Base-by-base conservation (phyloP, 2,329 filamentous ascomycete genomes). In the Alternaria brassicae region DNA sequence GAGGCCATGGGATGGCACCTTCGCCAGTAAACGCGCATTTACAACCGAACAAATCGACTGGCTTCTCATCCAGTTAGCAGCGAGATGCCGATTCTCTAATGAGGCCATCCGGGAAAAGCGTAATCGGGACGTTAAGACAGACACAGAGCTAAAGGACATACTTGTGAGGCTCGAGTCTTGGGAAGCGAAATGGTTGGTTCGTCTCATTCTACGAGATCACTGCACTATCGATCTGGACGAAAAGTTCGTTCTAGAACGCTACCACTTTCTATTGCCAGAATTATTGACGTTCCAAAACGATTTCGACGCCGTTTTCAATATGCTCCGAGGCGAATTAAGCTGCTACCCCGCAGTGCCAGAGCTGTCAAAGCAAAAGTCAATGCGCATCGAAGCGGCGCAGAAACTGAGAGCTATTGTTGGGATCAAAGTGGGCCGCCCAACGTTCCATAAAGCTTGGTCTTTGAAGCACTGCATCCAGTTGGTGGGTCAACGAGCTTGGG, bases 141-240 rank as follows among this genome's bases (percentile, higher is more conserved):
- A 77, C 21, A 54, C 64, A 2, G 66, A 72, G 45, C 61, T 77
- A 13, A 67, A 66, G 19, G 56, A 69, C 1, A 66, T 15, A 80
- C 92, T 53, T 83, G 85, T 44, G 25, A 65, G 66, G 27, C 56
- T 73, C 2, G 69, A 73, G 44, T 86, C 91, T 3, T 81, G 82
- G 82, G 91, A 96, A 72, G 90, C 89, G 4, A 97, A 97, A 78
- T 97, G 93, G 93, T 83, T 97, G 10, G 91, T 91, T 83, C 85
- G 93, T 3, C 81, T 97, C 28, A 82, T 97, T 6, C 80, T 96
- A 27, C 95, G 96, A 72, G 85, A 89, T 62, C 91, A 89, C 59
- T 82, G 84, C n/a, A 89, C 90, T 0, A 81, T 93, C 0, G 74
- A 84, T 2, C 71, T 96, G 2, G 86, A 92, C 21, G 80, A 82